A percentile compares a stretch with the other conserved stretches of the same genome.
Conservation (phyloP, 345 rosid species). For the Rhizophora mangle region DNA sequence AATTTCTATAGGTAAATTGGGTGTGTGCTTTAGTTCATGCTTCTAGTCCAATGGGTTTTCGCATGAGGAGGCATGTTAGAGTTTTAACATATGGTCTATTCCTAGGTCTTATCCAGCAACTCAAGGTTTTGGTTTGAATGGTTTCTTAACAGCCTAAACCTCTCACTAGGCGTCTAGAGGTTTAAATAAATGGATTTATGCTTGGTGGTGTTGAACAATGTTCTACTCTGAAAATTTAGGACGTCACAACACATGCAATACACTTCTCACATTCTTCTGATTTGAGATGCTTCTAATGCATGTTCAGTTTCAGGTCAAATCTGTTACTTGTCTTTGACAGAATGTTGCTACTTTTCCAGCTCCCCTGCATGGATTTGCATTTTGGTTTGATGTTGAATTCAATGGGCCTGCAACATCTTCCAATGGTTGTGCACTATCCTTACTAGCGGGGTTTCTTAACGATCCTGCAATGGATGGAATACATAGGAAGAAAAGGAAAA, state of each 20-base stretch:
- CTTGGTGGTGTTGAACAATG: neutral
- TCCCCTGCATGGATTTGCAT: conserved; percentile 95
- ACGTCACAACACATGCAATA: neutral
- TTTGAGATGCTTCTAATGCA: neutral
- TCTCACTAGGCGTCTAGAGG: neutral
- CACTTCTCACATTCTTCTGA: neutral
- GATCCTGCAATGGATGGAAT: conserved; percentile 47
- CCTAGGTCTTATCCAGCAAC: too few species aligned
- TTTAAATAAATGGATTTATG: neutral
- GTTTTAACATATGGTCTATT: too few species aligned
- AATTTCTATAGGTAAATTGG: too few species aligned
- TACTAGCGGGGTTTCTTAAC: conserved; percentile 33
- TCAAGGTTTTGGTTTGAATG: neutral
- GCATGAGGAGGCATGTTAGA: too few species aligned
- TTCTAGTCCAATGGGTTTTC: too few species aligned
- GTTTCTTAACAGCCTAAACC: neutral
- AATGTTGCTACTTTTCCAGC: conserved; percentile 42
- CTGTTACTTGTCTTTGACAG: neutral
- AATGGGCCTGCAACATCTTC: conserved; percentile 42
- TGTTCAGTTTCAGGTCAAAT: neutral
- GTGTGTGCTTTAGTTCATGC: too few species aligned
- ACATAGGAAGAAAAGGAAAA: conserved; percentile 60
- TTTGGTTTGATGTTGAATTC: conserved; percentile 98
- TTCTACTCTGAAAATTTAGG: neutral
- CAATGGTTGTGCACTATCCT: conserved; percentile 28